Base-by-base conservation (phyloP, 192 early-diverging fungal species). In the Neocallimastix lanati region DNA sequence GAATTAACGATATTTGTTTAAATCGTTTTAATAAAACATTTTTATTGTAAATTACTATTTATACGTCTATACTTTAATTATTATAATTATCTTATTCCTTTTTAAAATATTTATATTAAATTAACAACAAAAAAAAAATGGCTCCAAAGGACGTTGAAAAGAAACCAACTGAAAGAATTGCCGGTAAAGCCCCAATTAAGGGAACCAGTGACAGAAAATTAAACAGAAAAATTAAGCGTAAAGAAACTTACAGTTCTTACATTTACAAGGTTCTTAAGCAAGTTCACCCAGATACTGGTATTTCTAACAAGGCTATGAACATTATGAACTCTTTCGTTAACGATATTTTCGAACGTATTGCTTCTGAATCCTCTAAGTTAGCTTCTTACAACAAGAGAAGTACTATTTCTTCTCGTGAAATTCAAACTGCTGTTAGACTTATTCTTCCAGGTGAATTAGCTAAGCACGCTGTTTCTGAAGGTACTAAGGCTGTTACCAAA, bases 261-360 rank as follows among this genome's bases (percentile, higher is more conserved):
- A 96, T 97, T 89, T 97, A 96, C 92, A 96, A 96, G 88, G 94
- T 97, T 77, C 87, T 97, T 81, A 96, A 96, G 88, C 96, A 97
- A 86, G 80, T 96, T 80, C 95, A 97, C 89, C 96, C 96, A 80
- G 95, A 96, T 84, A 95, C 94, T 35, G 94, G 96, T 86, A 95
- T 97, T 87, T 96, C 95, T 81, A 95, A 95, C 92, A 96, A 95
- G 89, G 94, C 96, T 87, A 97, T 97, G 96, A 77, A 76, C 79
- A 95, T 95, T 87, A 88, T 94, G 84, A 96, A 97, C 93, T 96
- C 94, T 40, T 97, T 96, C 84, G 95, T 97, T 80, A 93, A 96
- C 87, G 96, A 96, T 87, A 97, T 97, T 85, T 97, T 96, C 85
- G 96, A 96, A 88, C 93, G 94, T 82, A 95, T 96, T 79, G 95